Conservation (phyloP, 108 stramenopile genomes). For the Fragilariopsis cylindrus region DNA sequence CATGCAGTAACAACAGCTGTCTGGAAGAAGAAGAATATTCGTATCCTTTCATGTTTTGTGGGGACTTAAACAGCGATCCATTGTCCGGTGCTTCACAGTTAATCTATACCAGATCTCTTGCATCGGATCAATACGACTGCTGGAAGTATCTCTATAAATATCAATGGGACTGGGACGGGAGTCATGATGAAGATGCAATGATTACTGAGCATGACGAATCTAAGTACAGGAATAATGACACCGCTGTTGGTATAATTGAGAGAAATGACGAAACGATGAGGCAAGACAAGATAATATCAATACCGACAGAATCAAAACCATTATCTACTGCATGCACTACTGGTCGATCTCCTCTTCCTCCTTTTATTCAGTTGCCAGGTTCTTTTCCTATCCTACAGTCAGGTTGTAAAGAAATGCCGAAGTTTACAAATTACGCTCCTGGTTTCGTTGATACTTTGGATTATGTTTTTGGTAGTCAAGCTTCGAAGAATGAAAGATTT, state of each 20-base stretch:
- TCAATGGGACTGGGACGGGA: conserved; percentile 45
- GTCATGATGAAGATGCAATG: conserved; percentile 31
- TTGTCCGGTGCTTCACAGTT: conserved; percentile 49
- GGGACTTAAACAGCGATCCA: conserved; percentile 64
- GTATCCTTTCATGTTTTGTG: conserved; percentile 62
- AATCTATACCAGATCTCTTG: conserved; percentile 42
- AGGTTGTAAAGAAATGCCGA: conserved; percentile 43
- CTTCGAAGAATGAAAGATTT: conserved; percentile 20
- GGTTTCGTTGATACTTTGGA: conserved; percentile 59
- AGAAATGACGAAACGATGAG: too few relatives aligned
- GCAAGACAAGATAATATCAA: too few relatives aligned
- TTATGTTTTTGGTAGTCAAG: conserved; percentile 51
- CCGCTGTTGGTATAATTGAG: too few relatives aligned
- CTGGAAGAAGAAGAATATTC: background rate
- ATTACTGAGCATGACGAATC: background rate
- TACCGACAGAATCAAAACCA: background rate
- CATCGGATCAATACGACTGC: conserved; percentile 31
- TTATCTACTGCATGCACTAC: background rate
- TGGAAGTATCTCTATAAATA: conserved; percentile 63
- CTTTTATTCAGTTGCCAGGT: conserved; percentile 37
- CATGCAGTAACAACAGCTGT: conserved; percentile 9
- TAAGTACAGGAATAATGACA: too few relatives aligned
- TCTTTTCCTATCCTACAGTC: conserved; percentile 53
- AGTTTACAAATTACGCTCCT: conserved; percentile 59
- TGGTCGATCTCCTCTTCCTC: background rate